A percentile compares a stretch with the other conserved stretches of the same genome.
Conservation (phyloP, 2,329 filamentous ascomycete species). For the Sphaerostilbella broomeana region DNA sequence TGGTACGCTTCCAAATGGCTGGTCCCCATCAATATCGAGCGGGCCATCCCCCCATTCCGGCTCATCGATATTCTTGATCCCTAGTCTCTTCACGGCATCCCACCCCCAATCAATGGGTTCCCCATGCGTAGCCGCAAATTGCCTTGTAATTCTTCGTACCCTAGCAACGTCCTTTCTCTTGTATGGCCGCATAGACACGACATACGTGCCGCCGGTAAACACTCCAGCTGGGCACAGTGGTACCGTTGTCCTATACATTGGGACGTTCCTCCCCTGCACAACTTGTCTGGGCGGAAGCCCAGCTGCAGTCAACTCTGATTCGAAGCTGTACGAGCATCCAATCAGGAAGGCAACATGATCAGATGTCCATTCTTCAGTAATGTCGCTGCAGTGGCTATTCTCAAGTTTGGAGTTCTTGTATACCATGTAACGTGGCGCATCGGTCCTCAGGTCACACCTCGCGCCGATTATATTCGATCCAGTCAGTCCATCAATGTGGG, state of each 20-base stretch:
- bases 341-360: constrained; percentile 58
- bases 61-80: constrained; percentile 44
- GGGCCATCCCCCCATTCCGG: constrained; percentile 53
- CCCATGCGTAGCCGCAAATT: constrained; percentile 52
- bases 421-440: constrained; percentile 52
- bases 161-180: constrained; percentile 38
- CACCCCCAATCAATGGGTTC: constrained; percentile 61
- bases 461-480: constrained; percentile 24
- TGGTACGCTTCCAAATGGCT: constrained; percentile 24
- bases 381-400: constrained; percentile 33
- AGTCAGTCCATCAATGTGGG: constrained; percentile 20
- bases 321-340: constrained; percentile 59
- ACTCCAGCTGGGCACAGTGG: constrained; percentile 51
- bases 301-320: constrained; percentile 45
- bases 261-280: constrained; percentile 41
- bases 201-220: constrained; percentile 47
- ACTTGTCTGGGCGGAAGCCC: constrained; percentile 48
- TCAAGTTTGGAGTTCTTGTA: constrained; percentile 43
- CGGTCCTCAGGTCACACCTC: constrained; percentile 49
- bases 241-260: constrained; percentile 56
- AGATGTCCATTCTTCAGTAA: constrained; percentile 46
- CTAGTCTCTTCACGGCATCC: constrained; percentile 45
- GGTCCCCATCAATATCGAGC: constrained; percentile 33
- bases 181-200: constrained; percentile 61
- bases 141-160: constrained; percentile 49